Evolutionary conservation across 2,329 filamentous ascomycete species (phyloP).

Genomic region (Neophaeococcomyces aloes): DNA sequence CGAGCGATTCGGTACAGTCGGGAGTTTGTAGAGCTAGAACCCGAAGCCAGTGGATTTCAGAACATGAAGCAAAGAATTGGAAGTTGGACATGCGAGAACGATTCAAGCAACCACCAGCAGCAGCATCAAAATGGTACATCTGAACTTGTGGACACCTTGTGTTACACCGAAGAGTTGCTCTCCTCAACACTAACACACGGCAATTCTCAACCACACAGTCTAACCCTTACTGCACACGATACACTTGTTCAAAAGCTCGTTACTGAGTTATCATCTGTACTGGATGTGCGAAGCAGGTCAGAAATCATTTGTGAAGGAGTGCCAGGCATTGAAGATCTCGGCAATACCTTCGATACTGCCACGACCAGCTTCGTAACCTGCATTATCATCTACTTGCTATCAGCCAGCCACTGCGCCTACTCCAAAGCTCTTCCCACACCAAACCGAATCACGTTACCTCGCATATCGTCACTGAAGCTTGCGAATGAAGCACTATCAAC

Average conservation of each 20-base stretch:
- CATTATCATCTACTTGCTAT: slow-evolving; percentile 20
- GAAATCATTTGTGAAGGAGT: slow-evolving; percentile 3
- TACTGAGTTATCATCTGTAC: neutral
- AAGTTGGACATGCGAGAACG: slow-evolving; percentile 3
- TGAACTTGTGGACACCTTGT: neutral
- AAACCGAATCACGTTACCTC: slow-evolving; percentile 13
- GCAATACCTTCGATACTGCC: slow-evolving; percentile 15
- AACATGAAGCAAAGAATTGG: slow-evolving; percentile 18
- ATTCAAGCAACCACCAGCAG: slow-evolving; percentile 11
- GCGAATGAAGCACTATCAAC: slow-evolving; percentile 20
- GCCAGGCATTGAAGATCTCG: slow-evolving; percentile 18
- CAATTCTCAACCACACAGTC: no score
- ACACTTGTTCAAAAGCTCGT: slow-evolving; percentile 11
- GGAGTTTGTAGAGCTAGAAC: slow-evolving; percentile 5
- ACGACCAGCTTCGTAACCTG: slow-evolving; percentile 15
- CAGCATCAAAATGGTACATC: slow-evolving; percentile 2
- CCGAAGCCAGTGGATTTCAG: slow-evolving; percentile 12
- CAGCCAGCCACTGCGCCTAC: slow-evolving; percentile 18
- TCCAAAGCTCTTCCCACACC: slow-evolving; percentile 9
- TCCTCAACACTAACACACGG: no score
- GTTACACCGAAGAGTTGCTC: neutral
- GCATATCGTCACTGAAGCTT: slow-evolving; percentile 21
- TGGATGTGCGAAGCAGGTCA: neutral
- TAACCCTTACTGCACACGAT: no score
- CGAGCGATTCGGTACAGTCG: slow-evolving; percentile 10